phyloP scores from a whole-genome alignment of 2,329 filamentous ascomycete genomes.

The Paecilomyces fulvus region DNA sequence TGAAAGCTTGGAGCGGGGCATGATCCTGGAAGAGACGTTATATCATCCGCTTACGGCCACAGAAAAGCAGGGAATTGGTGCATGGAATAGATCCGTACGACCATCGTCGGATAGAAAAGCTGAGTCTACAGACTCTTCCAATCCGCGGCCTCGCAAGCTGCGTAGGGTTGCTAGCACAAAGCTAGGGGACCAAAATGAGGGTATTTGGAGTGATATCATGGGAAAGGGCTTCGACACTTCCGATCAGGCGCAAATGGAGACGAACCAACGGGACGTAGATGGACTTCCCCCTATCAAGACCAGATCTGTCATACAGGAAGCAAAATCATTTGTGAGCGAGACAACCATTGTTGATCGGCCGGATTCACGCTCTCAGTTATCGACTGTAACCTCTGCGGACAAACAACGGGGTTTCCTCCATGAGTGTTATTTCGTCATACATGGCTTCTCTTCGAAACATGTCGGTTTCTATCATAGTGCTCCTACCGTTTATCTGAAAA shows the following conservation, averaged over 20 bases:
- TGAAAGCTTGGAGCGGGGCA: constrained; percentile 73
- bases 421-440: constrained; percentile 50
- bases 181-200: constrained; percentile 68
- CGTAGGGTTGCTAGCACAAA: constrained; percentile 81
- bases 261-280: constrained; percentile 17
- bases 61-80: constrained; percentile 66
- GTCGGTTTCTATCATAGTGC: constrained; percentile 30
- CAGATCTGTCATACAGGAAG: constrained; percentile 21
- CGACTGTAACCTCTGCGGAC: constrained; percentile 12
- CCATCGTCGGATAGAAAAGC: constrained; percentile 20
- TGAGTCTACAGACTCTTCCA: constrained; percentile 38
- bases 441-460: constrained; percentile 50
- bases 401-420: constrained; percentile 44
- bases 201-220: constrained; percentile 86
- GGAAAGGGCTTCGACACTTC: constrained; percentile 34
- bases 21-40: constrained; percentile 79
- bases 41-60: constrained; percentile 67
- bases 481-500: not conserved
- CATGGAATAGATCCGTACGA: constrained; percentile 54
- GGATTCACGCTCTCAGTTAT: constrained; percentile 12
- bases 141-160: constrained; percentile 67
- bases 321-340: constrained; percentile 31
- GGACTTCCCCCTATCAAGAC: constrained; percentile 7
- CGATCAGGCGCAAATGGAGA: constrained; percentile 16
- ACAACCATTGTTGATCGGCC: constrained; percentile 21